Percentiles rank a stretch among this genome's conserved stretches.
Evolutionary conservation across 352 stramenopile genomes (phyloP).

Genomic region (Globisporangium cystogenes): DNA sequence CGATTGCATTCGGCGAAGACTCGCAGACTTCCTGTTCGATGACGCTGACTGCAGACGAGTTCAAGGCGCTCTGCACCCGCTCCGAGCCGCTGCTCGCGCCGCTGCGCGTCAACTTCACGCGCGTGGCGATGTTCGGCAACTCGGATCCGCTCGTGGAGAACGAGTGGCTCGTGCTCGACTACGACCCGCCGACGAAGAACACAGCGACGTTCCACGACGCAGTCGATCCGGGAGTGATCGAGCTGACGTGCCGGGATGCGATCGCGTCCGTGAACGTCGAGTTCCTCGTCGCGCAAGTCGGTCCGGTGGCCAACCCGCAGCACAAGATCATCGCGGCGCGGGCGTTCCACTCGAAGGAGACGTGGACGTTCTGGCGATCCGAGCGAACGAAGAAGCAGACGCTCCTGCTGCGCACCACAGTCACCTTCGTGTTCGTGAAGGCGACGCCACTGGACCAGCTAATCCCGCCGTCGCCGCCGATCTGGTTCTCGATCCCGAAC

Average conservation of each 20-base stretch:
- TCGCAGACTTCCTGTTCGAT: slow-evolving; percentile 26
- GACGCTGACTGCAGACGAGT: slow-evolving; percentile 17
- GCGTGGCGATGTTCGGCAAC: slow-evolving; percentile 36
- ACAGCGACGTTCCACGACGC: slow-evolving; percentile 15
- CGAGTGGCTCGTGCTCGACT: slow-evolving; percentile 37
- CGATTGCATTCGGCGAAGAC: slow-evolving; percentile 33
- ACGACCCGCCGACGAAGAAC: slow-evolving; percentile 22
- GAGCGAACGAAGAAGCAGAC: slow-evolving; percentile 8
- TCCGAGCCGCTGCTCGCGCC: slow-evolving; percentile 9
- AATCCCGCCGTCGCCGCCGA: slow-evolving; percentile 26
- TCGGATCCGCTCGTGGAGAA: slow-evolving; percentile 26
- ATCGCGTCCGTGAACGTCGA: slow-evolving; percentile 26
- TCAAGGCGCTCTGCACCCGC: slow-evolving; percentile 23
- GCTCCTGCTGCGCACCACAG: slow-evolving; percentile 25
- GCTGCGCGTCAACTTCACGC: slow-evolving; percentile 34
- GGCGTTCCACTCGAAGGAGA: slow-evolving; percentile 22
- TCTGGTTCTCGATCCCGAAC: slow-evolving; percentile 52
- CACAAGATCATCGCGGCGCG: slow-evolving; percentile 38
- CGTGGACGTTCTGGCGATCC: slow-evolving; percentile 32
- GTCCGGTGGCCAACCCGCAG: slow-evolving; percentile 23
- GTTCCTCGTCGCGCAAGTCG: slow-evolving; percentile 33
- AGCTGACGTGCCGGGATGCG: slow-evolving; percentile 23
- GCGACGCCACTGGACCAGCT: slow-evolving; percentile 19
- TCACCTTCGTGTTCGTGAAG: slow-evolving; percentile 25
- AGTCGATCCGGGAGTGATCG: slow-evolving; percentile 11